Evolutionary conservation across 2,329 filamentous ascomycete species (phyloP), one percentile per base, ranked within the genome.

Genomic region (Xylariales sp.): DNA sequence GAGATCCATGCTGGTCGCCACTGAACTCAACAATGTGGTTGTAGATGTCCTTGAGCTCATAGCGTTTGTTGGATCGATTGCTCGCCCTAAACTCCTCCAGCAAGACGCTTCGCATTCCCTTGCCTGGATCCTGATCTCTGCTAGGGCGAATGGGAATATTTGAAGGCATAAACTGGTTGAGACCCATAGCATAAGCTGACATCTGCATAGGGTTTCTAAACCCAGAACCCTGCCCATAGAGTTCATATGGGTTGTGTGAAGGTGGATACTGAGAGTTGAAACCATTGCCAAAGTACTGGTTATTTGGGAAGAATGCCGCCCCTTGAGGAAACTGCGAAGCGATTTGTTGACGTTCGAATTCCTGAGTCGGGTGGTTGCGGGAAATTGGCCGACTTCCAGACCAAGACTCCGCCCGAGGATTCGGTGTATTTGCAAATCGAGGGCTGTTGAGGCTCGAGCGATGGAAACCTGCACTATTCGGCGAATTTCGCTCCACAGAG

Each of bases 1-100:
- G 81, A 1, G 93, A 98, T 1, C 90, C 93, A 51, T 95, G 85
- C 59, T 97, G 93, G 55, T 98, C 93, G 13, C 93, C 91, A 51
- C 88, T 90, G 60, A 97, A 97, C 56, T 96, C 91, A 1, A 95
- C 89, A 25, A 97, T 78, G 54, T 95, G 81, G 38, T 78, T 77
- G 56, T 87, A 91, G 29, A 97, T 91, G 46, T 95, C 87, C 65
- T 87, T 90, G 8, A 98, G 70, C 52, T 95, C 89, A 53, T 81
- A 95, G 14, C 81, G 78, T 59, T 70, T 74, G 59, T 74, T 88
- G 0, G 76, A 78, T 59, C 89, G 94, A 48, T 73, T 76, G 53
- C 81, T 85, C 10, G 74, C 72, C 29, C 85, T 80, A 62, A 94
- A 96, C 20, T 95, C 87, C 44, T 90, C 83, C 2, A 96, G 69